These are phyloP conservation scores for Coniferiporia sulphurascens DNA, from an alignment of 1,284 basidiomycete species.

Conservation along the genomic window DNA sequence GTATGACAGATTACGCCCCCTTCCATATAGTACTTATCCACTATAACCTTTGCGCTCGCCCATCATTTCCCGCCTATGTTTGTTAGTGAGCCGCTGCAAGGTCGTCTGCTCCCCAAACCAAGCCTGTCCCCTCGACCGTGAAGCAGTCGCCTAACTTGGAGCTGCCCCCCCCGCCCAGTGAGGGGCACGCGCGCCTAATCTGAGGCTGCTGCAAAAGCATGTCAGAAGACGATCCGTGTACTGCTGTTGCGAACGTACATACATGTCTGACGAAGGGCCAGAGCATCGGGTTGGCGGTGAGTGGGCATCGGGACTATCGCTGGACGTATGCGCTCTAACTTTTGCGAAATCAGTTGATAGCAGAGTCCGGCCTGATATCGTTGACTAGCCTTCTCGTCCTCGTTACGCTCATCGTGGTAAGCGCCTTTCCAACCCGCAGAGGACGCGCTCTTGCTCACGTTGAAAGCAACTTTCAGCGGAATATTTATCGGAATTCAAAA, in stretches of 20 bases:
- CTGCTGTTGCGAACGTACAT: not conserved
- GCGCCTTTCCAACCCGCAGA: not conserved
- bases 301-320: not conserved
- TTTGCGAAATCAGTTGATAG: not conserved
- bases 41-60: too few species aligned
- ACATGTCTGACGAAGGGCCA: conserved; percentile 8
- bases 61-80: too few species aligned
- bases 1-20: too few species aligned
- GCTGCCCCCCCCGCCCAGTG: too few species aligned
- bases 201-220: not conserved
- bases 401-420: conserved; percentile 8
- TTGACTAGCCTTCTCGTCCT: not conserved
- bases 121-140: too few species aligned
- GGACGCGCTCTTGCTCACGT: not conserved
- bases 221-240: conserved; percentile 2
- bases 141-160: too few species aligned
- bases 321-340: not conserved
- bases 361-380: conserved; percentile 14
- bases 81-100: too few species aligned
- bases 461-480: conserved; percentile 1
- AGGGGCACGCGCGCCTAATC: too few species aligned
- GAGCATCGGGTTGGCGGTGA: conserved; percentile 10
- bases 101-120: too few species aligned
- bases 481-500: conserved; percentile 7
- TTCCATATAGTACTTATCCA: too few species aligned